Percentiles rank a stretch among this genome's conserved stretches.
These are phyloP conservation scores for Chlorella sorokiniana DNA, from an alignment of 139 green algal genomes.

Conservation along the genomic window DNA sequence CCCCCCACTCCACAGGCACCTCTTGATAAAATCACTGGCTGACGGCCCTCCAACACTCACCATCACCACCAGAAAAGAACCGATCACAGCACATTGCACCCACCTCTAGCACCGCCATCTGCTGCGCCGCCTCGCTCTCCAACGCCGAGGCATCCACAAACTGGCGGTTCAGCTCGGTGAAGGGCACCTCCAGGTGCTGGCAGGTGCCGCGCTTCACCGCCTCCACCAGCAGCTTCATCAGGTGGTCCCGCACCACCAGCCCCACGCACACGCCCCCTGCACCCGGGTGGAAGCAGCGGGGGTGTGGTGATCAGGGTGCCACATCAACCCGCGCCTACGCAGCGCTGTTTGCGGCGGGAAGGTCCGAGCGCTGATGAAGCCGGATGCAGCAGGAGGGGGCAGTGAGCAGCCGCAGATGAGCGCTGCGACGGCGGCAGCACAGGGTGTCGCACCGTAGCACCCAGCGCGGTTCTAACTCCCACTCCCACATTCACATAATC, in stretches of 20 bases:
- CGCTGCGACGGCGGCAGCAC: too few species aligned
- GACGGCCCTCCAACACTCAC: neutral
- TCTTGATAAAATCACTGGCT: too few species aligned
- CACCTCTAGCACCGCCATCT: slow-evolving; percentile 68
- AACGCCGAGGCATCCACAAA: slow-evolving; percentile 45
- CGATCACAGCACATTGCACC: neutral
- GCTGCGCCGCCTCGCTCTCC: slow-evolving; percentile 50
- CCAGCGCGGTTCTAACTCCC: too few species aligned
- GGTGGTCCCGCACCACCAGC: slow-evolving; percentile 74
- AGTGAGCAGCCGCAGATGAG: neutral
- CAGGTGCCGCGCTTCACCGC: slow-evolving; percentile 43
- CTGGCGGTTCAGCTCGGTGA: slow-evolving; percentile 51
- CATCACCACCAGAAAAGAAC: neutral
- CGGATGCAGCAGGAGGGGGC: neutral
- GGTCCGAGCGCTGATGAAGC: too few species aligned
- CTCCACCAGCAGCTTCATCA: slow-evolving; percentile 78
- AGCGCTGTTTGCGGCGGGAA: too few species aligned
- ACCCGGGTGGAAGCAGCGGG: neutral
- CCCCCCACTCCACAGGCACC: neutral
- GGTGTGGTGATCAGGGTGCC: neutral
- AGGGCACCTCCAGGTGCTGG: slow-evolving; percentile 50
- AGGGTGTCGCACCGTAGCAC: too few species aligned
- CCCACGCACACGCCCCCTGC: slow-evolving; percentile 70
- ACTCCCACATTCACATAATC: neutral
- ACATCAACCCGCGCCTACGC: too few species aligned